These are phyloP conservation scores for Rhizophora mangle DNA, from an alignment of 345 rosid genomes.

Conservation along the genomic window DNA sequence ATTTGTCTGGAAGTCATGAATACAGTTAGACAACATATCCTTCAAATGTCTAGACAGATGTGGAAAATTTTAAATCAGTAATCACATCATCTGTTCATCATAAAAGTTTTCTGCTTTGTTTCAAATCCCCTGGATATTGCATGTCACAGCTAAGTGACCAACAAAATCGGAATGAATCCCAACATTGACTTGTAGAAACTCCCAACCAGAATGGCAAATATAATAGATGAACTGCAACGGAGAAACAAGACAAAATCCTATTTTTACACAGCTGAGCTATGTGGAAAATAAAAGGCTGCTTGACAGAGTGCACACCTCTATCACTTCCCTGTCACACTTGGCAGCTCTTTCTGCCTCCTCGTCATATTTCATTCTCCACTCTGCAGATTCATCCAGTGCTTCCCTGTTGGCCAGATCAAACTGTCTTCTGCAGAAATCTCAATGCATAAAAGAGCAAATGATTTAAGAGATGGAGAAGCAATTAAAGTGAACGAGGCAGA, in stretches of 20 bases:
- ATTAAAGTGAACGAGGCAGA: not conserved
- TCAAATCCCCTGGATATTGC: too few relatives aligned
- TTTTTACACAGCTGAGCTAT: not conserved
- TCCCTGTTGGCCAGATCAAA: constrained; percentile 88
- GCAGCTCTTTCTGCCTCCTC: constrained; percentile 55
- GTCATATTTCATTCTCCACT: constrained; percentile 80
- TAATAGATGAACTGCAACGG: not conserved
- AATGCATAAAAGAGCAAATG: not conserved
- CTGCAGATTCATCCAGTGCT: constrained; percentile 95
- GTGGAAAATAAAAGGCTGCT: not conserved
- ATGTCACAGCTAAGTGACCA: too few relatives aligned
- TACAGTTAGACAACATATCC: not conserved
- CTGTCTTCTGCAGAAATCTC: constrained; percentile 53
- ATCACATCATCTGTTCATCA: too few relatives aligned
- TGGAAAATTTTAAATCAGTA: too few relatives aligned
- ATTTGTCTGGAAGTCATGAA: not conserved
- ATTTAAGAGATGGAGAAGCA: not conserved
- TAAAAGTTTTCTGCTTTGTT: too few relatives aligned
- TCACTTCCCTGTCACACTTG: constrained; percentile 53
- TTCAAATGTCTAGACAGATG: not conserved
- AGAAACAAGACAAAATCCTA: not conserved
- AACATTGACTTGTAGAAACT: not conserved
- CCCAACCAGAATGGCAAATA: not conserved
- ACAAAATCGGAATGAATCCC: too few relatives aligned
- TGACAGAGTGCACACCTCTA: constrained; percentile 38